Conservation (phyloP, 2,329 filamentous ascomycete genomes). For the Xylaria sp. region DNA sequence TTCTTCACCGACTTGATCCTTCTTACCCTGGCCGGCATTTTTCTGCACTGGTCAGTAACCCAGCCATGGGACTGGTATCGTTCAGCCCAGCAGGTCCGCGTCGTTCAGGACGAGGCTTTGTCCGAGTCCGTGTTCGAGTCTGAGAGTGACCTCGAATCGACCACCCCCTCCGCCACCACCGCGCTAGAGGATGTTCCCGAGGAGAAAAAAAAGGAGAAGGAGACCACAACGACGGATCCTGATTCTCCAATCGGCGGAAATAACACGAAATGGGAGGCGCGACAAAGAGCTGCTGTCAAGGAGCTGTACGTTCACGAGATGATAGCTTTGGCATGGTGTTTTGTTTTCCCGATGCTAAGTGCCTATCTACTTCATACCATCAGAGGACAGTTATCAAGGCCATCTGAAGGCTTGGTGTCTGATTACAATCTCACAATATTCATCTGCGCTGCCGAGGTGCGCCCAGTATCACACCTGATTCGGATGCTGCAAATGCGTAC, state of each 20-base stretch:
- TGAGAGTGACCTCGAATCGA: conserved; percentile 56
- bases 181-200: conserved; percentile 59
- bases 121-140: conserved; percentile 57
- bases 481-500: conserved; percentile 83
- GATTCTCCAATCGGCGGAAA: background rate
- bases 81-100: conserved; percentile 72
- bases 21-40: conserved; percentile 81
- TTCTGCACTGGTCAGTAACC: conserved; percentile 91
- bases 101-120: conserved; percentile 58
- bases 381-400: conserved; percentile 80
- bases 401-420: conserved; percentile 87
- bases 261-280: conserved; percentile 42
- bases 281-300: conserved; percentile 57
- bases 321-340: conserved; percentile 80
- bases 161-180: conserved; percentile 36
- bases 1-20: conserved; percentile 88
- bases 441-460: conserved; percentile 84
- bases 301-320: conserved; percentile 82
- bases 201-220: conserved; percentile 50
- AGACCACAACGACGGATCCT: conserved; percentile 30
- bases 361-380: conserved; percentile 87
- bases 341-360: conserved; percentile 80
- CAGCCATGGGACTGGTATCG: conserved; percentile 89
- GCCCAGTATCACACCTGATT: conserved; percentile 83
- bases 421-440: conserved; percentile 95